phyloP scores from a whole-genome alignment of 352 stramenopile genomes.

The Phytophthora pisi region DNA sequence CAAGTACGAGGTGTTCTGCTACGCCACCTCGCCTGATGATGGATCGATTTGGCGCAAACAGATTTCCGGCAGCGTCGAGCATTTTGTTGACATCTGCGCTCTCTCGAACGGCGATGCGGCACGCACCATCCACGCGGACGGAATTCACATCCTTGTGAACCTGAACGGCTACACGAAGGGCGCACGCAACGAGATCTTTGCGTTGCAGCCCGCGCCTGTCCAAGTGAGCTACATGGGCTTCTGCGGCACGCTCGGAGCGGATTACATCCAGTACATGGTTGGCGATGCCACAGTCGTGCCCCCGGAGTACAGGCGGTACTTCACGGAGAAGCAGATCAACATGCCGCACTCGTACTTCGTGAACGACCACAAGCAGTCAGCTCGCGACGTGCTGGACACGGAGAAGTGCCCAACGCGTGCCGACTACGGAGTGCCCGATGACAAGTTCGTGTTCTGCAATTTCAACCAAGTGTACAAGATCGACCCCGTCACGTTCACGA shows the following conservation, averaged over 20 bases:
- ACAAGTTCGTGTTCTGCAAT: conserved; percentile 95
- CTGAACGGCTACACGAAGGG: conserved; percentile 95
- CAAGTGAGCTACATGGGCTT: conserved; percentile 93
- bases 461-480: conserved; percentile 97
- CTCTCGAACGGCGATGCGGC: conserved; percentile 73
- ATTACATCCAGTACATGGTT: conserved; percentile 95
- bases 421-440: conserved; percentile 91
- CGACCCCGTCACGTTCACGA: conserved; percentile 89
- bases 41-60: conserved; percentile 82
- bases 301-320: conserved; percentile 61
- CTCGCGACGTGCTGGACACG: conserved; percentile 78
- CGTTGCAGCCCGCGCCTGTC: conserved; percentile 88
- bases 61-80: conserved; percentile 86
- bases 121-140: conserved; percentile 81
- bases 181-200: conserved; percentile 93
- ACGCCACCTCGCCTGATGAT: conserved; percentile 81
- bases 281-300: conserved; percentile 85
- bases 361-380: conserved; percentile 92
- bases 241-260: conserved; percentile 88
- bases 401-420: conserved; percentile 76
- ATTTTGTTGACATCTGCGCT: conserved; percentile 86
- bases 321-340: conserved; percentile 90
- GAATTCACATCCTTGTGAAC: conserved; percentile 92
- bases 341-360: conserved; percentile 95
- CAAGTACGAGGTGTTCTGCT: conserved; percentile 93